These are phyloP conservation scores for Helotiales sp. DNA, from an alignment of 2,329 filamentous ascomycete genomes.

Conservation along the genomic window DNA sequence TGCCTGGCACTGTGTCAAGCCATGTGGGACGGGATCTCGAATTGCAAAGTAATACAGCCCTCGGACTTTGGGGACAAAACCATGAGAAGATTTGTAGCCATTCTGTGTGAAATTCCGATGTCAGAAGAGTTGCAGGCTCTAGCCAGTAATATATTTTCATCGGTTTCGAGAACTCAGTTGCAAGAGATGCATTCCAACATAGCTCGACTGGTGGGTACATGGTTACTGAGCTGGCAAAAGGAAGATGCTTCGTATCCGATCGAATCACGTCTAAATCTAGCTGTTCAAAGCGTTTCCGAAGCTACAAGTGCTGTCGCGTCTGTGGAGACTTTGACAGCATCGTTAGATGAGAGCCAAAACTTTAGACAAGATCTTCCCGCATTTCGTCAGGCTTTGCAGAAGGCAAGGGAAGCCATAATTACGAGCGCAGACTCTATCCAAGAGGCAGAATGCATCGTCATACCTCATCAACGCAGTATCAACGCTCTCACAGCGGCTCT, in stretches of 20 bases:
- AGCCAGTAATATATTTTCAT: slow-evolving; percentile 29
- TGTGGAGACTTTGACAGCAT: background rate
- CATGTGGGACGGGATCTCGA: slow-evolving; percentile 38
- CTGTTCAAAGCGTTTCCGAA: background rate
- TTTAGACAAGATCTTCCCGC: background rate
- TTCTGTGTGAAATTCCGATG: slow-evolving; percentile 28
- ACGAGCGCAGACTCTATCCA: background rate
- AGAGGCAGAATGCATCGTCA: background rate
- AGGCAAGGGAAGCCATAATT: background rate
- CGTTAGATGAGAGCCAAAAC: background rate
- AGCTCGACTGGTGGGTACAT: slow-evolving; percentile 21
- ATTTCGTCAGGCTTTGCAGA: background rate
- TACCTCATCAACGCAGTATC: slow-evolving; percentile 12
- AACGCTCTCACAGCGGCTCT: slow-evolving; percentile 28
- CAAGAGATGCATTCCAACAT: slow-evolving; percentile 20
- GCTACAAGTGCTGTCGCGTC: slow-evolving; percentile 2
- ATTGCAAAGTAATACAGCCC: slow-evolving; percentile 33
- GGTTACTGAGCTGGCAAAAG: slow-evolving; percentile 2
- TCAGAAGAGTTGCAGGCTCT: slow-evolving; percentile 27
- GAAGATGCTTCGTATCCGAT: background rate
- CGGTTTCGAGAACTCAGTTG: slow-evolving; percentile 30
- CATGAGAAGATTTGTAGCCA: slow-evolving; percentile 25
- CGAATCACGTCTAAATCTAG: background rate
- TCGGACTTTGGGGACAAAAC: slow-evolving; percentile 26
- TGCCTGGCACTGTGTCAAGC: slow-evolving; percentile 33